phyloP scores from a whole-genome alignment of 352 stramenopile species.

The Phytophthora citricola region DNA sequence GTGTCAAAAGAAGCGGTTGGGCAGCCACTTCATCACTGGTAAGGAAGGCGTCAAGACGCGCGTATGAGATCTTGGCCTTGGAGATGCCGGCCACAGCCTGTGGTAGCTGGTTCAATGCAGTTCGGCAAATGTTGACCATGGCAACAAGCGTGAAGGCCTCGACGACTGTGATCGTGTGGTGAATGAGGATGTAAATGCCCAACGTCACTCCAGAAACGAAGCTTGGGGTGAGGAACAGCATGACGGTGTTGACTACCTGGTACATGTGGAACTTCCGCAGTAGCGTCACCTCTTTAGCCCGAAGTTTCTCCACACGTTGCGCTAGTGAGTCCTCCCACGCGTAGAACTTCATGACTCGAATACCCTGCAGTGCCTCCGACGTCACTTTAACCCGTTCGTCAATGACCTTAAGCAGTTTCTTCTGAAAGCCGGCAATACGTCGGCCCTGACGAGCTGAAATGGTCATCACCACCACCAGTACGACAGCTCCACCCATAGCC shows the following conservation, averaged over 20 bases:
- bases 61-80: conserved; percentile 35
- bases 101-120: conserved; percentile 29
- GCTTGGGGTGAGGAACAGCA: conserved; percentile 43
- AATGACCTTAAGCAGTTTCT: conserved; percentile 42
- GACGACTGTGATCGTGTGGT: conserved; percentile 26
- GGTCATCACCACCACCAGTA: conserved; percentile 27
- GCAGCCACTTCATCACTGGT: conserved; percentile 20
- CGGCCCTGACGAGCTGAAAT: conserved; percentile 20
- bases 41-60: conserved; percentile 32
- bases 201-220: conserved; percentile 30
- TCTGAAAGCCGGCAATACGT: conserved; percentile 31
- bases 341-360: conserved; percentile 92
- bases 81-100: conserved; percentile 27
- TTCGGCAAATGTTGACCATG: conserved; percentile 39
- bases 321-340: conserved; percentile 66
- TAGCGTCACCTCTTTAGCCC: conserved; percentile 45
- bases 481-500: conserved; percentile 12
- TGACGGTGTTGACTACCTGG: conserved; percentile 46
- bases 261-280: conserved; percentile 46
- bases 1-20: neutral
- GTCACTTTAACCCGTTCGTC: conserved; percentile 90
- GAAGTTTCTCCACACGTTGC: conserved; percentile 44
- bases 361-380: conserved; percentile 91
- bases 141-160: conserved; percentile 41
- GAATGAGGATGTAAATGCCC: conserved; percentile 37